Conservation (phyloP, 257 asterid species). For the Solanum etuberosum region DNA sequence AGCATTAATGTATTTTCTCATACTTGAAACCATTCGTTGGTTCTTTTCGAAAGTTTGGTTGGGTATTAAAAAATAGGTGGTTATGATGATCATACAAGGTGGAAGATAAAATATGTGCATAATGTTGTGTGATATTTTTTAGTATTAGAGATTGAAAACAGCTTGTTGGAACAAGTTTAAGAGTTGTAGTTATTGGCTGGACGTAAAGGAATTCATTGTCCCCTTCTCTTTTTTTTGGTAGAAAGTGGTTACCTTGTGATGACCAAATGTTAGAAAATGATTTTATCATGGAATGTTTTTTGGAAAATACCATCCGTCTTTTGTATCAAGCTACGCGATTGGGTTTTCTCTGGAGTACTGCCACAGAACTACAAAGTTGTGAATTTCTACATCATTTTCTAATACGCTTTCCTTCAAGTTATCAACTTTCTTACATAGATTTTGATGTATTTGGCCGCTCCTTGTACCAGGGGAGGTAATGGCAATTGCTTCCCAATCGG, state of each 20-base stretch:
- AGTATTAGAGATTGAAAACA: background rate
- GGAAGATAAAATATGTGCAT: background rate
- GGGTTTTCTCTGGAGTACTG: background rate
- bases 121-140: background rate
- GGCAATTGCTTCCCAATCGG: slow-evolving; percentile 46
- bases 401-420: background rate
- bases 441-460: background rate
- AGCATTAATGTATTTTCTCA: background rate
- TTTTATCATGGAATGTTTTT: background rate
- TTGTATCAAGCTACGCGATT: background rate
- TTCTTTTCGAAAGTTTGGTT: background rate
- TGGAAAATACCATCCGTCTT: background rate
- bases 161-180: background rate
- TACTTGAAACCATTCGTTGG: background rate
- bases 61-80: background rate
- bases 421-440: background rate
- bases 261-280: background rate
- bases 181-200: background rate
- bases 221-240: background rate
- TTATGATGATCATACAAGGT: background rate
- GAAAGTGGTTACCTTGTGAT: background rate
- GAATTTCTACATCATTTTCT: background rate
- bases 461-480: slow-evolving; percentile 38
- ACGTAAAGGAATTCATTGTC: background rate
- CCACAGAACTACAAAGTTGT: background rate